Percentiles rank a stretch among this genome's conserved stretches.
Conservation (phyloP, 768 basidiomycete species). For the Psilocybe sp. region DNA sequence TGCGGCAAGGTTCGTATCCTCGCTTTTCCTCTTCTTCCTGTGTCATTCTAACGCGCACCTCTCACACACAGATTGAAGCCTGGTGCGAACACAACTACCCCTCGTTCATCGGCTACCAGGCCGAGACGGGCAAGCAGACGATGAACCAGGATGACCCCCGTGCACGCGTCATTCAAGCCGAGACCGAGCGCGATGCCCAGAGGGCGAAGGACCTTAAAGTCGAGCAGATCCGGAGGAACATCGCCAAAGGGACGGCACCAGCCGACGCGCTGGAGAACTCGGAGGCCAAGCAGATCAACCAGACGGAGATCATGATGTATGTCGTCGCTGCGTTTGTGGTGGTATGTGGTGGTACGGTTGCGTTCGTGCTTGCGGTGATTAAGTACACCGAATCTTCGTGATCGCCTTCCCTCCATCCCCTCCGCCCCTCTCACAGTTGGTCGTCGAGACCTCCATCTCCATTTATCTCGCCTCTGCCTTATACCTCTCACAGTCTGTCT, state of each 20-base stretch:
- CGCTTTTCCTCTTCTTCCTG: neutral
- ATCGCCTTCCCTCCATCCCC: neutral
- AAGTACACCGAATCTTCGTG: conserved; percentile 6
- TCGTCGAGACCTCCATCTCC: too few species aligned
- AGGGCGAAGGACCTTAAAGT: conserved; percentile 17
- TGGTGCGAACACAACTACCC: conserved; percentile 96
- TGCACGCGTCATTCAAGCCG: conserved; percentile 41
- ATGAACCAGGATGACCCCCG: conserved; percentile 58
- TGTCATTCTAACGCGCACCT: neutral
- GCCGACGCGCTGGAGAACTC: neutral
- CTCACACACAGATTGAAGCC: conserved; percentile 72
- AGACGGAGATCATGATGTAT: conserved; percentile 27
- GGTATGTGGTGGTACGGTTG: conserved; percentile 19
- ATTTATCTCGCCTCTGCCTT: neutral
- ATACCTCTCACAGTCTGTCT: neutral
- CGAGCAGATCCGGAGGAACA: conserved; percentile 25
- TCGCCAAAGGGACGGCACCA: conserved; percentile 15
- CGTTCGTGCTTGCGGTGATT: conserved; percentile 20
- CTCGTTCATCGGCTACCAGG: conserved; percentile 64
- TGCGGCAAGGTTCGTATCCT: conserved; percentile 70
- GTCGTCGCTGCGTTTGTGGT: conserved; percentile 23
- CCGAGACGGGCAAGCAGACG: conserved; percentile 19
- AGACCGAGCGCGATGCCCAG: conserved; percentile 40
- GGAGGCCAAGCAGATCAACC: conserved; percentile 9
- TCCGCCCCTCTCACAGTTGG: neutral